Base-by-base conservation (phyloP, 768 basidiomycete species). In the Suillus subalutaceus region DNA sequence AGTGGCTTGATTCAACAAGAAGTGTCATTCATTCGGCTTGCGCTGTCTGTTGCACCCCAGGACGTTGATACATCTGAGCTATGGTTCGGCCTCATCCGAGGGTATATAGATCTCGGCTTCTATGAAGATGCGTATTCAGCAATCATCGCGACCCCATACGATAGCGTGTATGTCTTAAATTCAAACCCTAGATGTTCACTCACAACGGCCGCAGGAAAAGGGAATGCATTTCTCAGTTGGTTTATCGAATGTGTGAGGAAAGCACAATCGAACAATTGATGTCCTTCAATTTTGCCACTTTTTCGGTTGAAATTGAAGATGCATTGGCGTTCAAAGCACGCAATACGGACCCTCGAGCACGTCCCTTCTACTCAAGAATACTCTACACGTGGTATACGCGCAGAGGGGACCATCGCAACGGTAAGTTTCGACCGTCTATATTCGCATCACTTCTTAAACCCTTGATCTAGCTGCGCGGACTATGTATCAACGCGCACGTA, bases 341-440 rank as follows among this genome's bases (percentile, higher is more conserved):
- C 67, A 97, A 98, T 75, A 90, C 90, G 20, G 94, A 99, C 79
- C 95, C 97, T 59, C 87, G 93, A 53, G 79, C 89, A 46, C 86
- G 84, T 44, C 96, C 96, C 0, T 90, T 88, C 73, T 99, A 97
- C 80, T 90, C 94, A 43, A 87, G 88, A 72, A 93, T 99, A 63
- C 79, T 99, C n/a, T 97, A 97, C 78, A 90, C 94, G 57, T 99
- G 95, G 95, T 91, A 95, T 75, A 86, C 91, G 70, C 84, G 86
- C 64, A 84, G 93, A 75, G 92, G 93, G 35, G 95, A 98, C 76
- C 95, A 96, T 79, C 88, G 94, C 62, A 94, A 87, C 75, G 97
- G 97, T 96, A 75, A 77, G 88, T 82, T 68, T 53, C 38, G 48
- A 41, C 50, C 63, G 63, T 64, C 44, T 64, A 61, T 63, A 65